phyloP scores from a whole-genome alignment of 2,329 filamentous ascomycete species.

The Elsinoe necatrix region DNA sequence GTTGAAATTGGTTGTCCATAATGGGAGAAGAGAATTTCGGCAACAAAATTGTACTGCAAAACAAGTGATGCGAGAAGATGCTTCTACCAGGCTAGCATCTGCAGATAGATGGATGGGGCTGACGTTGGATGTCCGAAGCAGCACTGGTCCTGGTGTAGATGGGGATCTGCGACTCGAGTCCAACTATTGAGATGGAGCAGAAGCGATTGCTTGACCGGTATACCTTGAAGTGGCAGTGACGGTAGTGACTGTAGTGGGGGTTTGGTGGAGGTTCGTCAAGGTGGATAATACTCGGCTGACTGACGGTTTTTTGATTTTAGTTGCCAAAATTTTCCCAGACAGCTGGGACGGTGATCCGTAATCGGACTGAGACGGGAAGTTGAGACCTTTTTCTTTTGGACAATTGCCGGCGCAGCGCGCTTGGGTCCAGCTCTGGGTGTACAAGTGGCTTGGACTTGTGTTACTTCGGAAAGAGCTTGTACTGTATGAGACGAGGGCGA shows the following conservation, averaged over 20 bases:
- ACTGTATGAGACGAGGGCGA: neutral
- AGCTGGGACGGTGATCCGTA: constrained; percentile 11
- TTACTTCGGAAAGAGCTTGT: neutral
- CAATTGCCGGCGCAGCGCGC: neutral
- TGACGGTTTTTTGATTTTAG: constrained; percentile 9
- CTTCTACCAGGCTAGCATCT: constrained; percentile 5
- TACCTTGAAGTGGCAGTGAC: neutral
- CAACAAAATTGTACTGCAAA: neutral
- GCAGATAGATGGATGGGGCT: constrained; percentile 13
- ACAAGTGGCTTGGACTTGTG: neutral
- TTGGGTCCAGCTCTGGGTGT: neutral
- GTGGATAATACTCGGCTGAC: constrained; percentile 13
- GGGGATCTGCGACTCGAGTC: neutral
- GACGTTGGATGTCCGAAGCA: neutral
- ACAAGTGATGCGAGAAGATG: neutral
- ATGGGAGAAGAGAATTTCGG: constrained; percentile 3
- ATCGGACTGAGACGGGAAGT: neutral
- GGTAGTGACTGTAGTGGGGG: constrained; percentile 14
- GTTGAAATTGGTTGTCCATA: constrained; percentile 16
- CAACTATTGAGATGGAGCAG: neutral
- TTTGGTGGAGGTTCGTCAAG: neutral
- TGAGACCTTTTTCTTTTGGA: neutral
- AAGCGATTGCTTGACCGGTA: constrained; percentile 10
- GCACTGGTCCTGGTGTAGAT: neutral
- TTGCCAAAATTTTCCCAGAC: constrained; percentile 13